Evolutionary conservation across 1,284 basidiomycete species (phyloP).

Genomic region (Apiotrichum sp.): DNA sequence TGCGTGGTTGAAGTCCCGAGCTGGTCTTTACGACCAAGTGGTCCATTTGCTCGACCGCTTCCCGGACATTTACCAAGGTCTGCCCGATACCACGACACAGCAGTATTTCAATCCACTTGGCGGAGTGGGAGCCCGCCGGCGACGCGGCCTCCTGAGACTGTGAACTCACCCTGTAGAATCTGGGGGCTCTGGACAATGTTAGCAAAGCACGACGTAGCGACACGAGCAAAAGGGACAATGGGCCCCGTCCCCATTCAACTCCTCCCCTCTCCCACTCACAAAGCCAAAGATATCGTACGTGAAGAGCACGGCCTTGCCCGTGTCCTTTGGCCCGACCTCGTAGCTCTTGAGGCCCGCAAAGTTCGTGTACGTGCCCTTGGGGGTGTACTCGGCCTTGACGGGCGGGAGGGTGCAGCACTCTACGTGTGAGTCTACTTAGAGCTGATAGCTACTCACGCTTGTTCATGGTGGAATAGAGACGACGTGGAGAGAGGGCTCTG

Average conservation of each 20-base stretch:
- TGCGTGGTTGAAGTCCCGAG: too few relatives aligned
- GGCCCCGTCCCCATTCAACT: too few relatives aligned
- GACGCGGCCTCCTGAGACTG: too few relatives aligned
- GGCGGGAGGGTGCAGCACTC: slow-evolving; percentile 52
- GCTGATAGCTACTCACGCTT: neutral
- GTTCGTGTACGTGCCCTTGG: slow-evolving; percentile 46
- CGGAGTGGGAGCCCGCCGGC: too few relatives aligned
- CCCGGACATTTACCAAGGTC: too few relatives aligned
- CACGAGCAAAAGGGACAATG: too few relatives aligned
- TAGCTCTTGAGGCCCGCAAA: slow-evolving; percentile 47
- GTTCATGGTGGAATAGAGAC: neutral
- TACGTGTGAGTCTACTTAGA: slow-evolving; percentile 3
- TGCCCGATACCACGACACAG: too few relatives aligned
- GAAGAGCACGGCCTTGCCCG: slow-evolving; percentile 34
- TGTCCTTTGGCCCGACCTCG: slow-evolving; percentile 31
- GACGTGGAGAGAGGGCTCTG: too few relatives aligned
- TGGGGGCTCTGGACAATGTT: slow-evolving; percentile 32
- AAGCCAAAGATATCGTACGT: slow-evolving; percentile 46
- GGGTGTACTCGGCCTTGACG: slow-evolving; percentile 49
- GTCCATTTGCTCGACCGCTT: too few relatives aligned
- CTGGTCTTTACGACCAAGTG: too few relatives aligned
- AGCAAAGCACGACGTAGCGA: neutral
- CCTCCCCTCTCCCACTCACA: neutral
- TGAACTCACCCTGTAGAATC: slow-evolving; percentile 47
- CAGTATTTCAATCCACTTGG: too few relatives aligned